Evolutionary conservation across 2,329 filamentous ascomycete species (phyloP).

Genomic region (Calonectria ilicicola): DNA sequence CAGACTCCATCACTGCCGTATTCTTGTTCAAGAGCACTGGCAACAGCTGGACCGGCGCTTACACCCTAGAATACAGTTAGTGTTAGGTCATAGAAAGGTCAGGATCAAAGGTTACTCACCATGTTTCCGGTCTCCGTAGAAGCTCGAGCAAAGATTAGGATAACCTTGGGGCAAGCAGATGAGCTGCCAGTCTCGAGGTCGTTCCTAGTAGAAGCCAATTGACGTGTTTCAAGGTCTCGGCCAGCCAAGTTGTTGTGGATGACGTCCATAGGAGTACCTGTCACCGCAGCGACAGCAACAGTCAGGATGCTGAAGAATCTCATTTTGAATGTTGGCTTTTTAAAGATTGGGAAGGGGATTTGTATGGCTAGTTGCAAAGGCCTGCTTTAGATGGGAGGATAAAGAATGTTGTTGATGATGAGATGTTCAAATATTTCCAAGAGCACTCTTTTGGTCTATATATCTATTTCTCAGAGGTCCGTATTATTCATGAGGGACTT

Average conservation of each 20-base stretch:
- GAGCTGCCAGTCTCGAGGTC: constrained; percentile 46
- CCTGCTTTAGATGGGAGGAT: not conserved
- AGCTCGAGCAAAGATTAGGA: constrained; percentile 54
- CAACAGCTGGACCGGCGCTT: constrained; percentile 46
- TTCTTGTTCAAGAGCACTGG: constrained; percentile 42
- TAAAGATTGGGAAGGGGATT: not conserved
- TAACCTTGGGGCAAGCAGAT: constrained; percentile 49
- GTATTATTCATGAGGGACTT: not conserved
- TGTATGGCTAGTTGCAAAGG: not conserved
- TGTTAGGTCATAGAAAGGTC: not conserved
- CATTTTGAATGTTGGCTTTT: not conserved
- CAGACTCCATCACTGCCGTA: constrained; percentile 46
- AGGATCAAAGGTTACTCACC: constrained; percentile 35
- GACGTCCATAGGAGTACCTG: not conserved
- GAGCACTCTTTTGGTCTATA: not conserved
- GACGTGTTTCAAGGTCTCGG: constrained; percentile 28
- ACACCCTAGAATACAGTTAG: constrained; percentile 35
- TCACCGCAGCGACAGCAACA: not conserved
- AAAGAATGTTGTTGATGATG: not conserved
- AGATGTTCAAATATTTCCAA: not conserved
- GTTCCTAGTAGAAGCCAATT: constrained; percentile 35
- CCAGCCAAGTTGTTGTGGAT: not conserved
- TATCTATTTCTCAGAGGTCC: not conserved
- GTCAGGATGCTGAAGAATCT: not conserved
- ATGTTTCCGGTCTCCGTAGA: constrained; percentile 54